A percentile compares a stretch with the other conserved stretches of the same genome.
Evolutionary conservation across 768 basidiomycete genomes (phyloP).

Genomic region (Mycena metata): DNA sequence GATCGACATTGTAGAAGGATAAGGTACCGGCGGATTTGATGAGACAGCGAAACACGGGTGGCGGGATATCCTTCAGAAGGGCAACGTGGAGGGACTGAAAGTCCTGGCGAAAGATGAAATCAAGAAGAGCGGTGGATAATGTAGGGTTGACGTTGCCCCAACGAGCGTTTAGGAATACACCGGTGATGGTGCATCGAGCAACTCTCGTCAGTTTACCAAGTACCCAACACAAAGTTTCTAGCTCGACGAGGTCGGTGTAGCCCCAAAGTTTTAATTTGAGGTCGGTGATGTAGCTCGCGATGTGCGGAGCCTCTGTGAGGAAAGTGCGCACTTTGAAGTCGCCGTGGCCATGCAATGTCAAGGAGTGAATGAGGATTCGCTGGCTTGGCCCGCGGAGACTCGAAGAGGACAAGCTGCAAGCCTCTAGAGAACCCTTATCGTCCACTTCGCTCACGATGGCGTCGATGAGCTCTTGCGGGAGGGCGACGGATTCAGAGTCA

Average conservation of each 20-base stretch:
- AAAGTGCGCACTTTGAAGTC: neutral
- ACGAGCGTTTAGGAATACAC: neutral
- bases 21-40: no score
- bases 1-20: no score
- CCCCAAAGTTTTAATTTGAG: neutral
- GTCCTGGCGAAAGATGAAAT: no score
- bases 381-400: neutral
- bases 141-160: no score
- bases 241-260: neutral
- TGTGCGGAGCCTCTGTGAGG: neutral
- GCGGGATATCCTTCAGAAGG: no score
- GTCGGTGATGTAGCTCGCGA: neutral
- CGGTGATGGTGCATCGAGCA: neutral
- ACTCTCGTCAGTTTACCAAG: constrained; percentile 9
- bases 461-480: constrained; percentile 1
- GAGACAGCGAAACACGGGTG: no score
- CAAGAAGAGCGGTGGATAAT: no score
- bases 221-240: neutral
- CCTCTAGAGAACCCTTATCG: neutral
- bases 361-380: neutral
- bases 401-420: neutral
- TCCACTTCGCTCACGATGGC: neutral
- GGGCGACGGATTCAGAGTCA: no score
- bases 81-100: no score
- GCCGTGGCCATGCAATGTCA: neutral